Evolutionary conservation across 2,329 filamentous ascomycete species (phyloP).

Genomic region (Fusarium solani-melongenae): DNA sequence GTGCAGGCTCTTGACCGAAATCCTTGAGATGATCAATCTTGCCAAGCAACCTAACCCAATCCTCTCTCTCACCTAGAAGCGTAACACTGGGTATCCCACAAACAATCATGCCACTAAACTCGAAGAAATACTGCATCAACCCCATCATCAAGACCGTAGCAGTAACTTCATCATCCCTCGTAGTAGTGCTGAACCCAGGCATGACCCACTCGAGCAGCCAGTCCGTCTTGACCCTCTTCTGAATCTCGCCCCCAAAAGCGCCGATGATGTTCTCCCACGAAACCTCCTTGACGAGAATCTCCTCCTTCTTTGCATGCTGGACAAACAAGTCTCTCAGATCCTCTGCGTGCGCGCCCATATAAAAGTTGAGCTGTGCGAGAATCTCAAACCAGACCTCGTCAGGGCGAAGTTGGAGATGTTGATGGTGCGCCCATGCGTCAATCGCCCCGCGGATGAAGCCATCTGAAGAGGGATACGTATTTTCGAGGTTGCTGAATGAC

Average conservation of each 20-base stretch:
- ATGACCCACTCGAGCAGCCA: conserved; percentile 57
- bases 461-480: conserved; percentile 47
- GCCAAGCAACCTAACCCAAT: conserved; percentile 54
- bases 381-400: conserved; percentile 68
- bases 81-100: conserved; percentile 58
- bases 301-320: conserved; percentile 54
- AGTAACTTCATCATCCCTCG: conserved; percentile 51
- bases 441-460: conserved; percentile 59
- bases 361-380: conserved; percentile 62
- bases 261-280: conserved; percentile 43
- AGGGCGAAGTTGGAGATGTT: conserved; percentile 61
- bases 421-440: conserved; percentile 61
- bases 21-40: conserved; percentile 56
- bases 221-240: conserved; percentile 51
- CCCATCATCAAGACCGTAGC: conserved; percentile 59
- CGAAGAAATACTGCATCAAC: conserved; percentile 54
- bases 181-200: conserved; percentile 57
- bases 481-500: conserved; percentile 36
- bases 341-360: conserved; percentile 60
- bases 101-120: conserved; percentile 49
- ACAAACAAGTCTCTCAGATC: conserved; percentile 59
- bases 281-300: conserved; percentile 47
- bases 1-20: conserved; percentile 56
- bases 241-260: conserved; percentile 54
- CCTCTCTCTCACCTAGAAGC: conserved; percentile 50